Percentiles rank a stretch among this genome's conserved stretches.
phyloP scores from a whole-genome alignment of 345 rosid species.

The Eucalyptus leucophloia region DNA sequence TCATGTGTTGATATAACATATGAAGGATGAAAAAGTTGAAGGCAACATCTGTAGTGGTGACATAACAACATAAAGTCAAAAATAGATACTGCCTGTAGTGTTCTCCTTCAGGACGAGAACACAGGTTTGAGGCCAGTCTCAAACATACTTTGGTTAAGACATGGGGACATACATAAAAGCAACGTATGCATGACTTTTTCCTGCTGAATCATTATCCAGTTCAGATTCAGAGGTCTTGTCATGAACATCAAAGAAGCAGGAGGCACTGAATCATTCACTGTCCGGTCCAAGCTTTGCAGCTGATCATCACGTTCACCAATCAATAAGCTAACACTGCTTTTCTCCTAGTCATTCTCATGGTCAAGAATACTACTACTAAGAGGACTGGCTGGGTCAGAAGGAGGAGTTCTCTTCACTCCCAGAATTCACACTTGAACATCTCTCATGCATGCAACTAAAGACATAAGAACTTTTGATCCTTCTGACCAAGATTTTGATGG shows the following conservation, averaged over 20 bases:
- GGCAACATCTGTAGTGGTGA: neutral
- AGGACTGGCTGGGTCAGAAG: slow-evolving; percentile 38
- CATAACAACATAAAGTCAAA: neutral
- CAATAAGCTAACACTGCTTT: slow-evolving; percentile 39
- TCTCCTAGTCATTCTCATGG: slow-evolving; percentile 51
- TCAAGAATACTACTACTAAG: slow-evolving; percentile 22
- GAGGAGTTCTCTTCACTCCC: slow-evolving; percentile 53
- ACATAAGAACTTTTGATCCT: neutral
- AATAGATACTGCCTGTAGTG: neutral
- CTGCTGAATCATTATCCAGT: slow-evolving; percentile 10
- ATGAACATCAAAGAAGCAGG: slow-evolving; percentile 36
- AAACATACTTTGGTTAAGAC: neutral
- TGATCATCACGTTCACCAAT: slow-evolving; percentile 27
- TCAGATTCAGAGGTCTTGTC: slow-evolving; percentile 14
- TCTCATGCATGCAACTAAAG: slow-evolving; percentile 4
- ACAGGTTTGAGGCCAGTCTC: neutral
- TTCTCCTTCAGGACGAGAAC: neutral
- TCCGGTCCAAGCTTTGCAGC: neutral
- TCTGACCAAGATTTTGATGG: slow-evolving; percentile 1
- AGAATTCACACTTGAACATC: slow-evolving; percentile 19
- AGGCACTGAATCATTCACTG: slow-evolving; percentile 24
- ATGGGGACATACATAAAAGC: neutral
- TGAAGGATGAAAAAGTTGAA: neutral
- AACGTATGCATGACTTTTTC: neutral
- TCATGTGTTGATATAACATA: neutral